phyloP scores from a whole-genome alignment of 192 early-diverging fungal species.

The Rhizophagus clarus region DNA sequence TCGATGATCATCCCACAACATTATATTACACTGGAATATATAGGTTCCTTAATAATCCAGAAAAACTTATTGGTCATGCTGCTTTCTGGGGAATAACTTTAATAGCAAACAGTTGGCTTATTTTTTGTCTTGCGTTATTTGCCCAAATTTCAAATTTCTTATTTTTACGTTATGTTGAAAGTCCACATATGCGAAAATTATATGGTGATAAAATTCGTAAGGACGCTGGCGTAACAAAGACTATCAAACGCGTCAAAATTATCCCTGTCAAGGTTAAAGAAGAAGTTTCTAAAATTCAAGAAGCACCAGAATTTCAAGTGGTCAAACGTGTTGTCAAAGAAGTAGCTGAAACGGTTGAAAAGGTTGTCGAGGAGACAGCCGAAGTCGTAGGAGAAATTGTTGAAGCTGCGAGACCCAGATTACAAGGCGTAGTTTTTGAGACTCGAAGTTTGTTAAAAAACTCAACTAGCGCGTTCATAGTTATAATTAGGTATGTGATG shows the following conservation, averaged over 20 bases:
- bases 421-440: slow-evolving; percentile 52
- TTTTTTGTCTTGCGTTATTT: slow-evolving; percentile 83
- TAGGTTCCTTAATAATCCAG: slow-evolving; percentile 90
- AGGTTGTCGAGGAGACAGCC: slow-evolving; percentile 62
- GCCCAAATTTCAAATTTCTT: slow-evolving; percentile 82
- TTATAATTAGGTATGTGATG: slow-evolving; percentile 39
- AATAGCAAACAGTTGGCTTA: slow-evolving; percentile 78
- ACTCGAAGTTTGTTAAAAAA: slow-evolving; percentile 48
- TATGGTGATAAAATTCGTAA: slow-evolving; percentile 86
- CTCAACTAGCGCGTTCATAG: slow-evolving; percentile 37
- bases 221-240: slow-evolving; percentile 80
- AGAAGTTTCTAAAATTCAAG: slow-evolving; percentile 52
- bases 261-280: slow-evolving; percentile 60
- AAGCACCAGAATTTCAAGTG: slow-evolving; percentile 56
- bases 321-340: slow-evolving; percentile 58
- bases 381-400: slow-evolving; percentile 53
- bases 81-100: slow-evolving; percentile 94
- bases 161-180: slow-evolving; percentile 87
- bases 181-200: slow-evolving; percentile 87
- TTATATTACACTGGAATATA: slow-evolving; percentile 89
- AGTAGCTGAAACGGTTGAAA: slow-evolving; percentile 59
- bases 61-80: slow-evolving; percentile 90
- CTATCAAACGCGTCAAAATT: slow-evolving; percentile 62
- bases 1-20: slow-evolving; percentile 73
- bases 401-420: slow-evolving; percentile 52